A percentile compares a stretch with the other conserved stretches of the same genome.
Evolutionary conservation across 1,139 yeast species (phyloP).

Genomic region (Magnusiomyces fungicola): DNA sequence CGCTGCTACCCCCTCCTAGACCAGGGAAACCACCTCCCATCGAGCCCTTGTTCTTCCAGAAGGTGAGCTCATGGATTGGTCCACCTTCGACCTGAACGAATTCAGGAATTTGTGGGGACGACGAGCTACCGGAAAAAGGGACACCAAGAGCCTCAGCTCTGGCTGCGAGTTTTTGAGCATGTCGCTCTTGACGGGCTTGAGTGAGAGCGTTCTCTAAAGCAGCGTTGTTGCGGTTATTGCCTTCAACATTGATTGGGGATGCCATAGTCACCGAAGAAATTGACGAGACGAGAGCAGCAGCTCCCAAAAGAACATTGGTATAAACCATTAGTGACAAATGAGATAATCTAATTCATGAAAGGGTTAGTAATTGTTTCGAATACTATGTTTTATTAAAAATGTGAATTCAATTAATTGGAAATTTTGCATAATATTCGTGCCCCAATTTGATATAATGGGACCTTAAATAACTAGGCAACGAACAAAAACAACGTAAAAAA

Average conservation of each 20-base stretch:
- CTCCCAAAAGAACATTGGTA: not conserved
- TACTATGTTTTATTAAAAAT: no score
- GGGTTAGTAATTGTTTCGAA: not conserved
- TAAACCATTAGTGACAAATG: constrained; percentile 1
- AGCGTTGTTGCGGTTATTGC: not conserved
- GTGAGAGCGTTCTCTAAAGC: not conserved
- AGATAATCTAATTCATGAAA: no score
- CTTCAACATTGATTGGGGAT: not conserved
- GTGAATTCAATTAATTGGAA: no score
- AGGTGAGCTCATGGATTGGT: not conserved
- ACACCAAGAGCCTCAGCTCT: not conserved
- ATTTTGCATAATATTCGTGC: no score
- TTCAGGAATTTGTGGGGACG: not conserved
- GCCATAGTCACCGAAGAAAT: not conserved
- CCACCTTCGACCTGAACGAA: not conserved
- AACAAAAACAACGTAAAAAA: no score
- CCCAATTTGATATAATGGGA: no score
- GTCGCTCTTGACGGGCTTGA: not conserved
- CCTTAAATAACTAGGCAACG: no score
- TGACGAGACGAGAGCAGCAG: constrained; percentile 2
- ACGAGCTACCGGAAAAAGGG: not conserved
- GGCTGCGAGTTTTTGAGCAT: not conserved
- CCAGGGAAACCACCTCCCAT: not conserved
- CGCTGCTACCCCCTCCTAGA: not conserved
- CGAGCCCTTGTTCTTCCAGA: not conserved